phyloP scores from a whole-genome alignment of 108 stramenopile species.

The Aurantiochytrium sp. region DNA sequence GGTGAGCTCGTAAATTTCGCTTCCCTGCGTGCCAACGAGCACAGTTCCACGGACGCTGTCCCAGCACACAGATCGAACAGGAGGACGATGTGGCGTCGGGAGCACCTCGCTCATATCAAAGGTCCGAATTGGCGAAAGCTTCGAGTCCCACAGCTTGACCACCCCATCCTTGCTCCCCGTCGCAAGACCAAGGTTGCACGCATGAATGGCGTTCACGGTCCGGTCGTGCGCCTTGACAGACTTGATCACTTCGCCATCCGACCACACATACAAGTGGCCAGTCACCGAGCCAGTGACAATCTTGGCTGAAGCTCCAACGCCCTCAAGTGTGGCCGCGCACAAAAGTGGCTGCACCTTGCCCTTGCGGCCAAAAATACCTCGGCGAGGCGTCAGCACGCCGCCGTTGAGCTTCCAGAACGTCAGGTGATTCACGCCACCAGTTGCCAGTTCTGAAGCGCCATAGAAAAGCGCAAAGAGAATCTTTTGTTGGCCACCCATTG shows the following conservation, averaged over 20 bases:
- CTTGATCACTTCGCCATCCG: constrained; percentile 22
- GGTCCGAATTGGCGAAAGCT: constrained; percentile 32
- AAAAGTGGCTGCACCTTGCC: constrained; percentile 19
- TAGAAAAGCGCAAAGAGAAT: constrained; percentile 27
- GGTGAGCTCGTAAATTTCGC: constrained; percentile 49
- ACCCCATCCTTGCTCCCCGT: constrained; percentile 46
- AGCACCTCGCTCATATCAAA: constrained; percentile 38
- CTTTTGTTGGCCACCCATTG: constrained; percentile 12
- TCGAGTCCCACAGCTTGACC: constrained; percentile 49
- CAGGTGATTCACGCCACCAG: constrained; percentile 28
- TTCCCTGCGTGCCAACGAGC: constrained; percentile 50
- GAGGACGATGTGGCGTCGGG: background rate
- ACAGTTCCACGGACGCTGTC: constrained; percentile 32
- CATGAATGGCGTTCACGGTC: constrained; percentile 40
- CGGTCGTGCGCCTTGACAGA: constrained; percentile 51
- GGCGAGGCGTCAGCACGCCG: background rate
- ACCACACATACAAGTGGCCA: constrained; percentile 35
- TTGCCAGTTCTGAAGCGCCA: constrained; percentile 22
- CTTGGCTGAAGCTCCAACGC: background rate
- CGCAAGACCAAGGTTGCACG: constrained; percentile 31
- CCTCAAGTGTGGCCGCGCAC: background rate
- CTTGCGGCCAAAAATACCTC: background rate
- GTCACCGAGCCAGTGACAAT: constrained; percentile 22
- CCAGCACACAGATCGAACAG: constrained; percentile 42
- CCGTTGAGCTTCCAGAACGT: constrained; percentile 34